phyloP scores from a whole-genome alignment of 768 basidiomycete genomes.

The Boletus tylopilopsis region DNA sequence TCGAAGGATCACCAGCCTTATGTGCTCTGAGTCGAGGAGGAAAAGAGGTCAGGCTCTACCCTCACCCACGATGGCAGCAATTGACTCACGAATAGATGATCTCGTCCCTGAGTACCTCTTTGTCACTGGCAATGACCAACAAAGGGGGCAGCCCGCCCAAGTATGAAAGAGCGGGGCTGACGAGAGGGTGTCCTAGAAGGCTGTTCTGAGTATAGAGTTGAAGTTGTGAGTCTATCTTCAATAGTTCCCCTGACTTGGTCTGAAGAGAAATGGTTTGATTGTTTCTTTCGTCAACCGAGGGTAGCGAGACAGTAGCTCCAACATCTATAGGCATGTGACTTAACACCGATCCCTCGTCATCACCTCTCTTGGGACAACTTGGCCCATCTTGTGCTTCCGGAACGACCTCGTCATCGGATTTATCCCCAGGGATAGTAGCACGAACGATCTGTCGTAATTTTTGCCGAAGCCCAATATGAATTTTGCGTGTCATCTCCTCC shows the following conservation, averaged over 20 bases:
- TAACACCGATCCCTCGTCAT: constrained; percentile 15
- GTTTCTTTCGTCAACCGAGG: constrained; percentile 33
- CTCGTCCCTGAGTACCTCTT: constrained; percentile 91
- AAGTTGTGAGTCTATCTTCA: constrained; percentile 64
- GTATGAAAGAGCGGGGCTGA: constrained; percentile 78
- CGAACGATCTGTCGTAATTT: constrained; percentile 58
- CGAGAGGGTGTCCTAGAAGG: constrained; percentile 71
- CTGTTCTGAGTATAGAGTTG: constrained; percentile 86
- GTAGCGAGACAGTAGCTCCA: constrained; percentile 45
- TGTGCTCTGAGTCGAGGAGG: constrained; percentile 69
- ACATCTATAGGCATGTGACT: constrained; percentile 40
- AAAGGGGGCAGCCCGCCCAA: constrained; percentile 90
- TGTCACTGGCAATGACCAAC: constrained; percentile 79
- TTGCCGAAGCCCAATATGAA: constrained; percentile 56
- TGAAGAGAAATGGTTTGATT: constrained; percentile 45
- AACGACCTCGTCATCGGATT: not conserved
- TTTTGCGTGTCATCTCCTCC: constrained; percentile 53
- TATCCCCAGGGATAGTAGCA: constrained; percentile 24
- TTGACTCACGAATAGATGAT: constrained; percentile 73
- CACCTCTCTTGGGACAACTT: constrained; percentile 8
- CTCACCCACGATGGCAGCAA: not conserved
- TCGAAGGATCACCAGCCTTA: constrained; percentile 81
- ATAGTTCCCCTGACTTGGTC: constrained; percentile 46
- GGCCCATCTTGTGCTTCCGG: constrained; percentile 4
- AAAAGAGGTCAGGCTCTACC: not conserved